These are phyloP conservation scores for Ulota crispa DNA, from an alignment of 225 moss, liverwort and hornwort genomes.

Conservation along the genomic window DNA sequence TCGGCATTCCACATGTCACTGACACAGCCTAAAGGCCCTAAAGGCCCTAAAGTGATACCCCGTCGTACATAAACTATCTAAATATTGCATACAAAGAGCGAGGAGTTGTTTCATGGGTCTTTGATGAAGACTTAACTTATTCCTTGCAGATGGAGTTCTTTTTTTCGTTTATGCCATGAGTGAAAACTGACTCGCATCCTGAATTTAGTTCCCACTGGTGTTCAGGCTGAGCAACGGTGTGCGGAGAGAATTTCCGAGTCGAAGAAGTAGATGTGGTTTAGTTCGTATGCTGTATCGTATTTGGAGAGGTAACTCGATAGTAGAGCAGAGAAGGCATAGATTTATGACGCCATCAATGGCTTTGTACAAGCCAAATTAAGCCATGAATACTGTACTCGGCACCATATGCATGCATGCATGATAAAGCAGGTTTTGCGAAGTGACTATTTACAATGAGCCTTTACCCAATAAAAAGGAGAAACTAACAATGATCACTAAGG, in stretches of 20 bases:
- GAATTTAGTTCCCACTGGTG: neutral
- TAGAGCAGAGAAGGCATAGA: neutral
- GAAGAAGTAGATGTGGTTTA: neutral
- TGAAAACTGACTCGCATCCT: neutral
- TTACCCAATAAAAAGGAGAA: neutral
- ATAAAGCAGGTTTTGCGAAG: neutral
- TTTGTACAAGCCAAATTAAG: neutral
- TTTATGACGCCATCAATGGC: neutral
- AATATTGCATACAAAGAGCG: neutral
- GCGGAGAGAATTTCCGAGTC: neutral
- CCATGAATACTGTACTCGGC: neutral
- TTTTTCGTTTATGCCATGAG: neutral
- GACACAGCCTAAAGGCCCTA: neutral
- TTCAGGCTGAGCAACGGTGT: neutral
- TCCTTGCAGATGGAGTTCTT: too few relatives aligned
- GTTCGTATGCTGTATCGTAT: neutral
- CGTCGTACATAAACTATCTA: neutral
- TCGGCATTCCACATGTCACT: neutral
- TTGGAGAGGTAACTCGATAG: neutral
- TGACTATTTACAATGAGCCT: slow-evolving; percentile 21
- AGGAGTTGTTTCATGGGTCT: neutral
- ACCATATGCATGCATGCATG: slow-evolving; percentile 6
- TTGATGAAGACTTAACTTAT: neutral
- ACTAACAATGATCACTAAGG: slow-evolving; percentile 1
- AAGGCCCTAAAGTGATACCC: neutral